phyloP scores from a whole-genome alignment of 768 basidiomycete genomes.

The Coprinopsis strossmayeri region DNA sequence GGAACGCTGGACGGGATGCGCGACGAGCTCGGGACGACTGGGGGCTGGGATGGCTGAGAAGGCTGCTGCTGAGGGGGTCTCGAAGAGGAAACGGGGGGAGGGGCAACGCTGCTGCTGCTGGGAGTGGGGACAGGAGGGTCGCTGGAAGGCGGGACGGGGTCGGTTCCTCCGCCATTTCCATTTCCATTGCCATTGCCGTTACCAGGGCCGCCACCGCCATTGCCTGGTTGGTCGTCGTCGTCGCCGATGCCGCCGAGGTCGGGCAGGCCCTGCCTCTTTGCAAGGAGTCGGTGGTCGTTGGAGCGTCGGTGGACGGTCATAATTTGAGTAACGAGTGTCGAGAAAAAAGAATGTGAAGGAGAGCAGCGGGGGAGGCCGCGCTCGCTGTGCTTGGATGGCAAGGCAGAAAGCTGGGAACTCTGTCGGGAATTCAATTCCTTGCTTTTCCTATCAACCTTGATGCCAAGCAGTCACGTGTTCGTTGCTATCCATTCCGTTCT shows the following conservation, averaged over 20 bases:
- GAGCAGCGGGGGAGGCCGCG: no score
- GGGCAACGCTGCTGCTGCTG: neutral
- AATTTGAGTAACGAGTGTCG: constrained; percentile 18
- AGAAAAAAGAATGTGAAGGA: constrained; percentile 18
- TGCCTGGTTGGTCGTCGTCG: neutral
- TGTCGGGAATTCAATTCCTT: constrained; percentile 13
- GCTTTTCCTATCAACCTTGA: neutral
- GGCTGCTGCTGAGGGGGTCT: neutral
- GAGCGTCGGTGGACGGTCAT: constrained; percentile 25
- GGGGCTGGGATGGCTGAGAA: neutral
- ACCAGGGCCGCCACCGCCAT: neutral
- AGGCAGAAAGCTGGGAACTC: no score
- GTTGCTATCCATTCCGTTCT: no score
- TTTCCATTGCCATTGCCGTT: neutral
- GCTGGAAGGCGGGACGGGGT: neutral
- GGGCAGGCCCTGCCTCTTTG: neutral
- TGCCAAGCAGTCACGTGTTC: neutral
- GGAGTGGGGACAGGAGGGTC: neutral
- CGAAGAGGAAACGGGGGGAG: no score
- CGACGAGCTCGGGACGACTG: no score
- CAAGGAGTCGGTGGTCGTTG: constrained; percentile 20
- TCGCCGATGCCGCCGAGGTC: neutral
- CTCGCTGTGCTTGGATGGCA: no score
- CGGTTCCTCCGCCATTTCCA: neutral
- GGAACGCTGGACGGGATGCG: no score